These are phyloP conservation scores for Neofusicoccum cordaticola DNA, from an alignment of 2,329 filamentous ascomycete species.

Conservation along the genomic window DNA sequence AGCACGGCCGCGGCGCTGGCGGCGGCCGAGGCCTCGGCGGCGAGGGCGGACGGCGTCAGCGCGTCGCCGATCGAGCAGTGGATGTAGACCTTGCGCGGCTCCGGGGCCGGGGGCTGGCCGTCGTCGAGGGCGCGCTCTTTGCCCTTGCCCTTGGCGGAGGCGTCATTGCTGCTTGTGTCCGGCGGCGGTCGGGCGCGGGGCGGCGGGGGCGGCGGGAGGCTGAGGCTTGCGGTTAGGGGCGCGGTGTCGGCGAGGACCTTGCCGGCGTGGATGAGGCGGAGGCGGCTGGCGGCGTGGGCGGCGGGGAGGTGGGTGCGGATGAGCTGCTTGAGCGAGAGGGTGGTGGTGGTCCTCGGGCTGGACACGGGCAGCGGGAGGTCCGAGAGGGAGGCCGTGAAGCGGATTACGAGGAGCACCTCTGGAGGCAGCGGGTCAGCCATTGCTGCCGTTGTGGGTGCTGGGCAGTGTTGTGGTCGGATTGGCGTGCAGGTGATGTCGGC, in stretches of 20 bases:
- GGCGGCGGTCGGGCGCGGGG: constrained; percentile 35
- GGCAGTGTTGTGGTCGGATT: background rate
- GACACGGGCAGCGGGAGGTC: constrained; percentile 78
- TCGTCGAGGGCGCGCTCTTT: constrained; percentile 57
- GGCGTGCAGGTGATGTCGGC: background rate
- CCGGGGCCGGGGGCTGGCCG: background rate
- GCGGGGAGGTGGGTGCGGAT: constrained; percentile 70
- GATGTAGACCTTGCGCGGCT: constrained; percentile 68
- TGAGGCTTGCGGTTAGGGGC: constrained; percentile 66
- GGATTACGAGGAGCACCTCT: constrained; percentile 63
- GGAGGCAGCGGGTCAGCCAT: constrained; percentile 14
- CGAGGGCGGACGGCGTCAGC: constrained; percentile 67
- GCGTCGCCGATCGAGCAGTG: constrained; percentile 88
- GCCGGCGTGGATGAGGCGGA: constrained; percentile 87
- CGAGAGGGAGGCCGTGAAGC: constrained; percentile 81
- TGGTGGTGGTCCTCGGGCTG: constrained; percentile 65
- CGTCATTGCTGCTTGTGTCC: constrained; percentile 4
- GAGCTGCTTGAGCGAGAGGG: constrained; percentile 75
- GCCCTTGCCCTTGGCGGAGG: constrained; percentile 54
- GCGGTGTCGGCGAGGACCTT: constrained; percentile 75
- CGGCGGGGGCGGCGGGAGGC: constrained; percentile 57
- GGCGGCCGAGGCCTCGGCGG: constrained; percentile 57
- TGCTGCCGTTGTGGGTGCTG: background rate
- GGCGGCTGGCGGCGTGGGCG: constrained; percentile 62
- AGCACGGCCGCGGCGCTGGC: constrained; percentile 39